Evolutionary conservation across 2,329 filamentous ascomycete species (phyloP), one percentile per base, ranked within the genome.

Genomic region (Arthrobotrys iridis): DNA sequence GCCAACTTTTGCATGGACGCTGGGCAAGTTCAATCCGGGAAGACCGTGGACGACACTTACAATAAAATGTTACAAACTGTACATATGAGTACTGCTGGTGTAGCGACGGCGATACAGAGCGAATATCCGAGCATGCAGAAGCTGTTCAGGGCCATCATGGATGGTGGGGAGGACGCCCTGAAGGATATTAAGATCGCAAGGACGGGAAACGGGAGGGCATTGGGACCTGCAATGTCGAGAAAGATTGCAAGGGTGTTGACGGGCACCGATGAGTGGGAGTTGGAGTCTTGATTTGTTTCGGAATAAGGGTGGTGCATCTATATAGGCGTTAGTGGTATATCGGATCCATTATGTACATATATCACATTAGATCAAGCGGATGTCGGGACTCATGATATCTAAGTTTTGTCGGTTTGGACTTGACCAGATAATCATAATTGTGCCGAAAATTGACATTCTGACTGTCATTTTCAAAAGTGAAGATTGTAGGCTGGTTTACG

Each of bases 1-100:
- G 88, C 88, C 0, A 85, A 87, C 0, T 94, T 94, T 81, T 93
- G 91, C 82, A 93, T 93, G 90, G 91, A 92, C 62, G 84, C 85
- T 0, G 91, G 91, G 0, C 91, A 94, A 82, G 90, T 94, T 43
- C 88, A 87, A 64, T 87, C 88, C 0, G 91, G 91, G 26, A 87
- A 90, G 26, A 86, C 88, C 45, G 82, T 85, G 1, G 81, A 83
- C 4, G 91, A 93, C 78, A 92, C 89, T 0, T 94, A 90, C 77
- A 83, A 88, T 46, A 87, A 88, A 77, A 92, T 94, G 91, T 83
- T 95, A 58, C 89, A 93, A 81, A 89, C 93, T 82, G 87, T 93
- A 41, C 85, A 85, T 11, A 87, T 91, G 13, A 86, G 94, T 13
- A 93, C 92, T 4, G 86, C 88, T 0, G 87, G 90, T 0, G 88